Evolutionary conservation across 345 rosid genomes (phyloP).

Genomic region (Hypericum perforatum): DNA sequence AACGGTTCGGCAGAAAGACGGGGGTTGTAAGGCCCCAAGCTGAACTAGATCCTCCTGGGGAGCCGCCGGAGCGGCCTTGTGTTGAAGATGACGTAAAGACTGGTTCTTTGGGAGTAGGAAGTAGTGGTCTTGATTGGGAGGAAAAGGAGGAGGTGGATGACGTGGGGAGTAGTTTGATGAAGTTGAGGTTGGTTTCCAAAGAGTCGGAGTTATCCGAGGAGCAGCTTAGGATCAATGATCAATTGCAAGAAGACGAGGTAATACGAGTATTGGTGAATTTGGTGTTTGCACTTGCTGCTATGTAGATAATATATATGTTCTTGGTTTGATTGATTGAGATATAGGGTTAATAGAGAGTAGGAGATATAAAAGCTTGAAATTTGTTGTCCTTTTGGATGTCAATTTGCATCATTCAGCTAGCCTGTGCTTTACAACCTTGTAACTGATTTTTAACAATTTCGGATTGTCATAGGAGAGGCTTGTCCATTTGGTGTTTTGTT

Average conservation of each 20-base stretch:
- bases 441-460: no score
- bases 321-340: not conserved
- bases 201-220: constrained; percentile 55
- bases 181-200: constrained; percentile 22
- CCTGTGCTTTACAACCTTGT: no score
- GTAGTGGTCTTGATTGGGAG: constrained; percentile 11
- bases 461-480: no score
- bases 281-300: no score
- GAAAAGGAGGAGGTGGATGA: constrained; percentile 13
- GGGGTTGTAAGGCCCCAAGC: no score
- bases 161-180: constrained; percentile 28
- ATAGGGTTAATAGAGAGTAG: not conserved
- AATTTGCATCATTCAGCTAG: no score
- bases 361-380: no score
- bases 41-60: constrained; percentile 4
- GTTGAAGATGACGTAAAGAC: constrained; percentile 14
- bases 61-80: not conserved
- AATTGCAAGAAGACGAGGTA: constrained; percentile 42
- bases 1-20: constrained; percentile 18
- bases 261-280: no score
- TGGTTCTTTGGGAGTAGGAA: constrained; percentile 17
- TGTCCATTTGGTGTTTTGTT: no score
- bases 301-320: no score
- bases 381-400: no score
- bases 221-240: constrained; percentile 51